phyloP scores from a whole-genome alignment of 208 protist genomes.

The Wallacemonas sp. region DNA sequence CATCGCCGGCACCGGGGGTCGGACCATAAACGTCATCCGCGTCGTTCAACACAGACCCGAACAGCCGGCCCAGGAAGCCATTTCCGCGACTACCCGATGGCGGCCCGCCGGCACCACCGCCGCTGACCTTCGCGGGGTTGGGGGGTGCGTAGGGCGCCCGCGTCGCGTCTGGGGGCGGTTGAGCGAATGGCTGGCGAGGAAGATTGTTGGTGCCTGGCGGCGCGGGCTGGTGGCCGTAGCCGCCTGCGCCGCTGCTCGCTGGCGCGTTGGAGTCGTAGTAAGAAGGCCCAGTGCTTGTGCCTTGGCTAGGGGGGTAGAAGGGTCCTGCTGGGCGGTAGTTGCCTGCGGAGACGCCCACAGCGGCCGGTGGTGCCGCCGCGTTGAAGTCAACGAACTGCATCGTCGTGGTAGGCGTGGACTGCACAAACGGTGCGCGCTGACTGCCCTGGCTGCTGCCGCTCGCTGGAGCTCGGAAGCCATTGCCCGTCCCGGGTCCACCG shows the following conservation, averaged over 20 bases:
- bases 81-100: not conserved
- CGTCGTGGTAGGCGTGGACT: not conserved
- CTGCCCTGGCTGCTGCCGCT: not conserved
- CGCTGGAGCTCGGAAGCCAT: not conserved
- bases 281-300: no score
- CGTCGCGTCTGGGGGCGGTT: not conserved
- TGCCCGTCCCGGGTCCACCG: not conserved
- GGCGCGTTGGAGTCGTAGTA: not conserved
- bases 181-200: not conserved
- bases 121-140: not conserved
- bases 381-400: slow-evolving; percentile 11
- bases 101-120: not conserved
- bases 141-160: not conserved
- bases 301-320: slow-evolving; percentile 3
- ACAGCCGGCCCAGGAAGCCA: slow-evolving; percentile 16
- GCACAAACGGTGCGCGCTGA: slow-evolving; percentile 4
- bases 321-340: slow-evolving; percentile 11
- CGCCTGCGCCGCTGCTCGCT: not conserved
- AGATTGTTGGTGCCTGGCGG: not conserved
- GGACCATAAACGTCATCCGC: slow-evolving; percentile 12
- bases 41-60: slow-evolving; percentile 15
- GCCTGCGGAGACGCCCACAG: not conserved
- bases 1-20: not conserved
- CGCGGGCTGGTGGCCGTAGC: not conserved
- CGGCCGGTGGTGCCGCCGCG: slow-evolving; percentile 13